Evolutionary conservation across 2,329 filamentous ascomycete genomes (phyloP), one percentile per base, ranked within the genome.

Genomic region (Myriosclerotinia duriaeana): DNA sequence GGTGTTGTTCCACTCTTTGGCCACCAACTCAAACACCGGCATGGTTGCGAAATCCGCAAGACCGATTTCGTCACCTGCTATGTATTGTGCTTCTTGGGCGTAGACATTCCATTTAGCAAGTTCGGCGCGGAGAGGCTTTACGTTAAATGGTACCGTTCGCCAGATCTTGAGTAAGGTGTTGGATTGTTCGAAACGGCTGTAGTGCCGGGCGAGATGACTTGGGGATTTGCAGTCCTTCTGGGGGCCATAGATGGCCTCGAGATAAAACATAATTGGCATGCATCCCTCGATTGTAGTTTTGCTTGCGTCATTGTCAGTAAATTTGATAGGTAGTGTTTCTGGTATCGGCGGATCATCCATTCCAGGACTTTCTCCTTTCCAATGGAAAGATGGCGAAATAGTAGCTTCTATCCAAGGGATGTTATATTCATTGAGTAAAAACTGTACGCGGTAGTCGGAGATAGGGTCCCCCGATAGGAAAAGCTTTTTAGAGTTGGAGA

Each of bases 21-120:
- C 74, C 26, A 86, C 77, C 42, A 78, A 78, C 66, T 85, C 76
- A 67, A 88, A 71, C 17, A 85, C 78, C 0, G 86, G 85, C 82
- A 83, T 87, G 4, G 87, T 73, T 0, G 83, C 84, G 72, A 82
- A 88, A 74, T 88, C 86, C 0, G 81, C 81, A 2, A 87, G 72
- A 2, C 78, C 78, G 0, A 80, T 71, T 9, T 58, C 61, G 0
- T 67, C 69, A 0, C 81, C 83, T 0, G 81, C 80, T 26, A 86
- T 79, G 71, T 81, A 85, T 15, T 74, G 69, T 40, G 66, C 58
- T 53, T 65, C 54, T 20, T 62, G 55, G 6, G 69, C 67, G 62
- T 66, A 69, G 7, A n/a, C 52, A 5, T 72, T 71, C 70, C 71
- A 74, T 11, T 68, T 63, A 9, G 71, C 70, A n/a, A 77, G 74